Conservation (phyloP, 306 rosid species). For the Acacia confusa region DNA sequence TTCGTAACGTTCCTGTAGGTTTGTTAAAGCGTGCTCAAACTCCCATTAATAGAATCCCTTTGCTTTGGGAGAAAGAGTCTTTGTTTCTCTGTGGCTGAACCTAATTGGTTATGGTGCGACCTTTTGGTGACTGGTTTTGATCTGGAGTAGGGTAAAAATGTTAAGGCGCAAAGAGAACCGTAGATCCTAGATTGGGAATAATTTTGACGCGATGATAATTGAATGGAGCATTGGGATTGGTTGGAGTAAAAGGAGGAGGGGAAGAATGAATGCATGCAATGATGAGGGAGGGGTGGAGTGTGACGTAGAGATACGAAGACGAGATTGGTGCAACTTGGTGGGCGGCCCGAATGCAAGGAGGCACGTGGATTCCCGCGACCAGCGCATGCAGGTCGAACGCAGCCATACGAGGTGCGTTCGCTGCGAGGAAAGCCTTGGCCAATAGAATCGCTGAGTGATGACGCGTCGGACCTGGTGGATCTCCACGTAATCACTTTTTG, state of each 20-base stretch:
- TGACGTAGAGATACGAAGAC: conserved; percentile 2
- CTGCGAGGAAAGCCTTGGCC: conserved; percentile 28
- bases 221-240: neutral
- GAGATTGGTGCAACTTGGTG: neutral
- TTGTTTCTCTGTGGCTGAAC: neutral
- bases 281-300: conserved; percentile 6
- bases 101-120: neutral
- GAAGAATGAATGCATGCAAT: neutral
- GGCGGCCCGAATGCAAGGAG: neutral
- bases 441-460: neutral
- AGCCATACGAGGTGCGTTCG: conserved; percentile 30
- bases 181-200: neutral
- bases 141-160: neutral
- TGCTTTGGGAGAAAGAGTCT: neutral
- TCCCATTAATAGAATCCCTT: neutral
- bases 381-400: conserved; percentile 40
- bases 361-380: conserved; percentile 46
- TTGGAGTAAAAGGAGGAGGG: neutral
- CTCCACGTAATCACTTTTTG: conserved; percentile 20
- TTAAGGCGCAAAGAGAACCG: neutral
- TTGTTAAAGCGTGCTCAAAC: neutral
- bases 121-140: neutral
- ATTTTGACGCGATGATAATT: too few relatives aligned
- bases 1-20: neutral
- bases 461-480: neutral